These are phyloP conservation scores for Cucumis melo DNA, from an alignment of 306 rosid genomes.

Conservation along the genomic window DNA sequence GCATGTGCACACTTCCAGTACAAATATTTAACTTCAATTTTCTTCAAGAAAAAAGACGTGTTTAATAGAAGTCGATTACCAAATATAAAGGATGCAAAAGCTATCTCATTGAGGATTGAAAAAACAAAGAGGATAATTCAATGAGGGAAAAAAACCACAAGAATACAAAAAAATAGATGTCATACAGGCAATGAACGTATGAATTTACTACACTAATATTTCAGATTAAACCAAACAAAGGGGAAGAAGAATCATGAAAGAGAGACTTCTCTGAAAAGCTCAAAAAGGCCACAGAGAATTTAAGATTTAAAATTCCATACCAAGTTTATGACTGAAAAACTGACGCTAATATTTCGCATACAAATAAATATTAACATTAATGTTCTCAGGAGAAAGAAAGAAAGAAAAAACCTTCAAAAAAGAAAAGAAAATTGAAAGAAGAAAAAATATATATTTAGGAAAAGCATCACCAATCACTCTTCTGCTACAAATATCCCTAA, in stretches of 20 bases:
- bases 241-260: neutral
- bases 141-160: neutral
- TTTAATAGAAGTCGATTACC: no score
- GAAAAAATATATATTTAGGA: neutral
- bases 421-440: neutral
- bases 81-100: no score
- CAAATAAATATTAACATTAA: constrained; percentile 13
- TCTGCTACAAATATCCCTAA: constrained; percentile 4
- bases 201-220: neutral
- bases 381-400: neutral
- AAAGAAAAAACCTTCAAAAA: neutral
- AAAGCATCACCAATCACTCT: constrained; percentile 11
- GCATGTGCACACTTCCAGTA: no score
- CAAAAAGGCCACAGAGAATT: neutral
- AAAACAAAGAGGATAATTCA: neutral
- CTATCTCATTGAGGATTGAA: neutral
- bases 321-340: constrained; percentile 6
- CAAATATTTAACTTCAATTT: no score
- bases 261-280: neutral
- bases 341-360: constrained; percentile 15
- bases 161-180: neutral
- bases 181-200: neutral
- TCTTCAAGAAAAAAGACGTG: neutral
- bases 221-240: neutral
- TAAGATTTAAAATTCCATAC: constrained; percentile 1